Evolutionary conservation across 495 filamentous ascomycete species (phyloP).

Genomic region (Hyaloscypha finlandica): DNA sequence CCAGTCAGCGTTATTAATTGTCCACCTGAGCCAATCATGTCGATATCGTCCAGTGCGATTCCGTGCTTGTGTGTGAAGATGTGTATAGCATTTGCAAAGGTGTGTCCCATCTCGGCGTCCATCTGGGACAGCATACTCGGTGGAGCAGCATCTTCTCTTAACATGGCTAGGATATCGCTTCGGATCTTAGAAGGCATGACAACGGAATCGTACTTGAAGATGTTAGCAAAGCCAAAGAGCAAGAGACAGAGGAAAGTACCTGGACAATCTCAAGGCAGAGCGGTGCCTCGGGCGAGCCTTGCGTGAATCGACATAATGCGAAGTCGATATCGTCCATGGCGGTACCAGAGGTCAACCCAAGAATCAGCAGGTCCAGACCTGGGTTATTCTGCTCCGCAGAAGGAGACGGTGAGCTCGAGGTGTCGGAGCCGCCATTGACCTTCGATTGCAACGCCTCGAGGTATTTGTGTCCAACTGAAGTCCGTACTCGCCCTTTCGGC

Average conservation of each 20-base stretch:
- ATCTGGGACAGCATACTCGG: constrained; percentile 37
- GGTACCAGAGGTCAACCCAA: constrained; percentile 32
- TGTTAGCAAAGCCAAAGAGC: constrained; percentile 2
- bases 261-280: constrained; percentile 30
- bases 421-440: constrained; percentile 22
- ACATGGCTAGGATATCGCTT: constrained; percentile 33
- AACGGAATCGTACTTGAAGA: constrained; percentile 31
- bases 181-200: constrained; percentile 35
- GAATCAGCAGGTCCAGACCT: constrained; percentile 29
- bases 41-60: constrained; percentile 32
- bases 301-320: constrained; percentile 34
- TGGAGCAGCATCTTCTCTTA: constrained; percentile 33
- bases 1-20: constrained; percentile 32
- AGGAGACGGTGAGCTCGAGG: constrained; percentile 24
- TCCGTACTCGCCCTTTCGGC: constrained; percentile 31
- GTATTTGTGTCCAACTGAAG: constrained; percentile 33
- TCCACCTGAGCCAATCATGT: constrained; percentile 33
- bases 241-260: constrained; percentile 12
- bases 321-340: constrained; percentile 36
- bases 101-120: constrained; percentile 36
- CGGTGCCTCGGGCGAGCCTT: constrained; percentile 30
- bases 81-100: constrained; percentile 32
- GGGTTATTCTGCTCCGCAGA: constrained; percentile 16
- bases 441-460: constrained; percentile 32
- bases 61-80: constrained; percentile 32